phyloP scores from a whole-genome alignment of 768 basidiomycete genomes.

The Trametes cubensis region DNA sequence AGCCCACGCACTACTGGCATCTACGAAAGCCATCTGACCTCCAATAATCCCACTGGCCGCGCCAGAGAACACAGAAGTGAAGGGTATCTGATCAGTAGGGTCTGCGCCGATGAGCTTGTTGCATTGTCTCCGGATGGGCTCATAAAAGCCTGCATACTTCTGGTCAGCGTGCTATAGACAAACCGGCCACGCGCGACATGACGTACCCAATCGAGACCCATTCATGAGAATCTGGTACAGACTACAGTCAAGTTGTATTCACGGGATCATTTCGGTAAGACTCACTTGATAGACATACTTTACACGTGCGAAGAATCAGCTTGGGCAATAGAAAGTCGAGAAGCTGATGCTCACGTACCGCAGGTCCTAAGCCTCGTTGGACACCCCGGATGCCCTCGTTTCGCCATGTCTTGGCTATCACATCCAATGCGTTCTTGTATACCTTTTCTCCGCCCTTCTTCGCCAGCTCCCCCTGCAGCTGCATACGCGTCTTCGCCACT shows the following conservation, averaged over 20 bases:
- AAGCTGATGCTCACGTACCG: constrained; percentile 55
- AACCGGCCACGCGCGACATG: constrained; percentile 6
- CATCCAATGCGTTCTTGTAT: constrained; percentile 90
- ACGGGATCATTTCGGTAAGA: not conserved
- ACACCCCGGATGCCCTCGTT: constrained; percentile 91
- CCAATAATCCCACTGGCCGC: constrained; percentile 90
- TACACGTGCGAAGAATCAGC: not conserved
- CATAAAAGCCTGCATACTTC: constrained; percentile 80
- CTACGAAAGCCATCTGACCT: constrained; percentile 47
- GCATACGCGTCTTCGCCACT: constrained; percentile 93
- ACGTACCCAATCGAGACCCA: constrained; percentile 81
- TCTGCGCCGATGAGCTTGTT: constrained; percentile 71
- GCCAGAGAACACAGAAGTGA: constrained; percentile 84
- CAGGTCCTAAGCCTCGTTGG: constrained; percentile 89
- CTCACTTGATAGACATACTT: constrained; percentile 92
- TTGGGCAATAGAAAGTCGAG: constrained; percentile 1
- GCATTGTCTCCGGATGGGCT: constrained; percentile 76
- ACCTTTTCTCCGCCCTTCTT: constrained; percentile 72
- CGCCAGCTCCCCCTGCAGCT: constrained; percentile 93
- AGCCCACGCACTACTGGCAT: not conserved
- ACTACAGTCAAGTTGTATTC: constrained; percentile 5
- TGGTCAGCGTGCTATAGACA: not conserved
- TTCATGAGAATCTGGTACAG: constrained; percentile 81
- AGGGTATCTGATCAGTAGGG: constrained; percentile 64
- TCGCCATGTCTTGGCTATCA: constrained; percentile 81